Evolutionary conservation across 2,329 filamentous ascomycete genomes (phyloP), one percentile per base, ranked within the genome.

Genomic region (Sphaerulina vaccinii): DNA sequence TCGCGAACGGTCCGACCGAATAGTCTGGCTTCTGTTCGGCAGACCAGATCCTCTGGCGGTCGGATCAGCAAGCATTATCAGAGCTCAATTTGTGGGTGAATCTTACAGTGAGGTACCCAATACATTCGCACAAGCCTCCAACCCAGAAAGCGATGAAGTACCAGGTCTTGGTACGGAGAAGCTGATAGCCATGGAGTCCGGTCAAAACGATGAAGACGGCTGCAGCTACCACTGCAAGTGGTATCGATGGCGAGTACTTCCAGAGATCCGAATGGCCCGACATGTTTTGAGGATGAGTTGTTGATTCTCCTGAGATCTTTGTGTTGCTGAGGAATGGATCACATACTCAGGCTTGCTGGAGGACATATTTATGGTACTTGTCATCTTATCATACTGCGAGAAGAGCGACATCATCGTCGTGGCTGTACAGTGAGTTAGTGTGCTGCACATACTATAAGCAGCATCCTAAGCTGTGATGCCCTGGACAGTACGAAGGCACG

Each of bases 101-200:
- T 16, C 11, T 36, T 36, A 9, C 8, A 13, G 73, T 75, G 35
- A 78, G 61, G 58, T 81, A 82, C 9, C 79, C 79, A 16, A 81
- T 67, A 0, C 68, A 64, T 58, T 82, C 77, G 62, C 77, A 78
- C 10, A 74, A 46, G 18, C 75, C 74, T 13, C 78, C 78, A 13
- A 81, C 62, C 3, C 75, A 55, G 39, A 81, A 75, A 0, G 78
- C 74, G 1, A 76, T 72, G 56, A 78, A 75, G 61, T 76, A 80
- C 74, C 74, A 80, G 0, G 73, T 73, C 32, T 69, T 65, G 2
- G 68, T 67, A 13, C 60, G 62, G 29, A 73, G n/a, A 21, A 78
- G 55, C 37, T 72, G 68, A 19, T 63, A 69, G n/a, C 60, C 47
- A 49, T 79, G 76, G 1, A 68, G 39, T 1, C 61, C 16, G 1